These are phyloP conservation scores for Trametes elegans DNA, from an alignment of 768 basidiomycete genomes.

Conservation along the genomic window DNA sequence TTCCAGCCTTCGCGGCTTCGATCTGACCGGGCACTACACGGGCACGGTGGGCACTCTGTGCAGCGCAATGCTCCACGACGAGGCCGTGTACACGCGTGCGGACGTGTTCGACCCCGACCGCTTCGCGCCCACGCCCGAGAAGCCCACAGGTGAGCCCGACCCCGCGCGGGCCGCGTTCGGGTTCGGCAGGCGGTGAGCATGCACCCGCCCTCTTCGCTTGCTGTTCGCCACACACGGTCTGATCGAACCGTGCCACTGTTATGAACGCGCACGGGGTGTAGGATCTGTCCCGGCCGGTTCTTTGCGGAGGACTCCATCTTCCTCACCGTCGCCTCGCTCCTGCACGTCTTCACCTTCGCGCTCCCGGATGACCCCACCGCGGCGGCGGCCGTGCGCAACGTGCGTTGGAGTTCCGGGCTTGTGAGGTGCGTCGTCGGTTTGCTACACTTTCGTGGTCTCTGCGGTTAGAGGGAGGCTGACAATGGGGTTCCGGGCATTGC, in stretches of 20 bases:
- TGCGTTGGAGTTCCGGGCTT: background rate
- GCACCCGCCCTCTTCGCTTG: no score
- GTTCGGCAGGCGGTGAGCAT: constrained; percentile 1
- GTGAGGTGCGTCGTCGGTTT: background rate
- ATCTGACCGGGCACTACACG: no score
- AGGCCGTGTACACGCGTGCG: constrained; percentile 30
- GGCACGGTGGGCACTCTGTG: no score
- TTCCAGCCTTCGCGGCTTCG: no score
- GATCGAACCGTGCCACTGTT: no score
- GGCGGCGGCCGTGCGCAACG: background rate
- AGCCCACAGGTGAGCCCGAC: background rate
- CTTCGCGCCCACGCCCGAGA: background rate
- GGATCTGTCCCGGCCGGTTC: constrained; percentile 5
- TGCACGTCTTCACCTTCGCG: constrained; percentile 2
- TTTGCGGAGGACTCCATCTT: constrained; percentile 3
- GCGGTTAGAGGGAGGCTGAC: no score
- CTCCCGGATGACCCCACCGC: background rate
- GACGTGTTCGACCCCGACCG: background rate
- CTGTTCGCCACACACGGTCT: no score
- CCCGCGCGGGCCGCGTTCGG: constrained; percentile 1
- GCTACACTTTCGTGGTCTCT: no score
- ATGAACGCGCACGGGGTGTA: background rate
- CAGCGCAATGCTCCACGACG: constrained; percentile 39
- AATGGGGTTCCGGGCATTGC: background rate
- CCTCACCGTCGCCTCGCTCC: constrained; percentile 2